Percentiles rank a stretch among this genome's conserved stretches.
phyloP scores from a whole-genome alignment of 2,329 filamentous ascomycete species.

The Alternaria brassicicola region DNA sequence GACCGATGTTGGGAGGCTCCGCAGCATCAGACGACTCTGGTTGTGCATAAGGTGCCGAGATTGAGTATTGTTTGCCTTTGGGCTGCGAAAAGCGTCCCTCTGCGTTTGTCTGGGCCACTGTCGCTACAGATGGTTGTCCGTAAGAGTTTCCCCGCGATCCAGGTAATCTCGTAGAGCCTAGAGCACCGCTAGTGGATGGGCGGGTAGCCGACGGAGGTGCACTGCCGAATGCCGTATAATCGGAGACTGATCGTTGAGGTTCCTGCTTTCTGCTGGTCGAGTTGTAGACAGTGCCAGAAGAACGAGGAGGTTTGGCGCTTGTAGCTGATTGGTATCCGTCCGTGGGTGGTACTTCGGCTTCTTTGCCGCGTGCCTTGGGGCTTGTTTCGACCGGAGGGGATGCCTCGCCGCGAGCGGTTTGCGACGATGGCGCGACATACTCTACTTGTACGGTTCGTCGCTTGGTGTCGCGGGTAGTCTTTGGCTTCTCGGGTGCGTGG shows the following conservation, averaged over 20 bases:
- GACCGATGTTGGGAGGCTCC: slow-evolving; percentile 60
- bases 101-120: slow-evolving; percentile 85
- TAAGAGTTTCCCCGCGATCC: slow-evolving; percentile 78
- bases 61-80: slow-evolving; percentile 71
- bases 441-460: slow-evolving; percentile 95
- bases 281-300: slow-evolving; percentile 33
- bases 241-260: slow-evolving; percentile 60
- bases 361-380: slow-evolving; percentile 60
- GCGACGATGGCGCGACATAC: slow-evolving; percentile 89
- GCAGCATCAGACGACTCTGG: slow-evolving; percentile 42
- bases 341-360: slow-evolving; percentile 53
- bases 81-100: slow-evolving; percentile 87
- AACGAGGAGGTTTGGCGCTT: slow-evolving; percentile 31
- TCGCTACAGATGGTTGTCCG: slow-evolving; percentile 84
- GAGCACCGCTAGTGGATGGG: slow-evolving; percentile 82
- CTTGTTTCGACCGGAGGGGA: slow-evolving; percentile 47
- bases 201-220: slow-evolving; percentile 56
- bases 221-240: slow-evolving; percentile 50
- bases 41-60: slow-evolving; percentile 69
- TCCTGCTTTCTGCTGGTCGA: slow-evolving; percentile 49
- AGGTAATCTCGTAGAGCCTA: slow-evolving; percentile 68
- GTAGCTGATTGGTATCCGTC: slow-evolving; percentile 45
- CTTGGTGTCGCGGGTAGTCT: slow-evolving; percentile 79
- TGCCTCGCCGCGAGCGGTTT: slow-evolving; percentile 74
- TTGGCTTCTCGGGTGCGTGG: slow-evolving; percentile 68